These are phyloP conservation scores for Musa beccarii DNA, from an alignment of 176 grass and related monocot genomes.

Conservation along the genomic window DNA sequence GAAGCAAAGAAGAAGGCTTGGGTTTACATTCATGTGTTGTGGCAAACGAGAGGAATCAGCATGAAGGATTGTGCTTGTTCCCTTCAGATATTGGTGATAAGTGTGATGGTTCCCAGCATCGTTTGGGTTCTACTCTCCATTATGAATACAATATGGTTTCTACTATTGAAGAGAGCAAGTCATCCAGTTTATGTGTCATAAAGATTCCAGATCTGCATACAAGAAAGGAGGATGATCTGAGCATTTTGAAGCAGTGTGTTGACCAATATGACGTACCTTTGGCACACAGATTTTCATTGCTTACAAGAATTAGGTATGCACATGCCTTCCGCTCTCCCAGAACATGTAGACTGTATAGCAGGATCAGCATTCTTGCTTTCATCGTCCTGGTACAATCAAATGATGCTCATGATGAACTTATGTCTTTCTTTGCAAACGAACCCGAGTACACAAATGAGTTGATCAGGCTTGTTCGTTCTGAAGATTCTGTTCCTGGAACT, in stretches of 20 bases:
- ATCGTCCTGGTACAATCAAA: constrained; percentile 92
- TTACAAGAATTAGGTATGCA: constrained; percentile 93
- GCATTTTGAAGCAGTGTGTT: constrained; percentile 72
- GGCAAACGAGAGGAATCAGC: constrained; percentile 75
- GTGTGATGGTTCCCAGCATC: constrained; percentile 57
- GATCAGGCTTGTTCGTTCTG: constrained; percentile 79
- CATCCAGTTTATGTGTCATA: constrained; percentile 72
- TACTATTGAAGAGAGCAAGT: constrained; percentile 33
- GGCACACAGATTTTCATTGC: constrained; percentile 81
- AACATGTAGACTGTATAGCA: constrained; percentile 69
- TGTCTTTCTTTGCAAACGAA: constrained; percentile 96
- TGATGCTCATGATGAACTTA: constrained; percentile 87
- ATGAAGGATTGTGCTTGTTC: constrained; percentile 58
- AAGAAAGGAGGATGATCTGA: constrained; percentile 79
- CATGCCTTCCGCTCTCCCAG: constrained; percentile 60
- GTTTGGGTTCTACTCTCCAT: constrained; percentile 90
- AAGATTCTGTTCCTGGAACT: constrained; percentile 76
- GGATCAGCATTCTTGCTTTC: constrained; percentile 94
- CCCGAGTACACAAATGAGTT: constrained; percentile 96
- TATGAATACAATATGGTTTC: constrained; percentile 67
- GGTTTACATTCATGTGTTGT: constrained; percentile 89
- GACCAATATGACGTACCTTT: constrained; percentile 65
- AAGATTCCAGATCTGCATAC: constrained; percentile 81
- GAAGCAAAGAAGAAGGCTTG: constrained; percentile 97
- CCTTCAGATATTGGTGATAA: constrained; percentile 68